Evolutionary conservation across 1,139 yeast genomes (phyloP).

Genomic region (Arxiozyma slooffiae): DNA sequence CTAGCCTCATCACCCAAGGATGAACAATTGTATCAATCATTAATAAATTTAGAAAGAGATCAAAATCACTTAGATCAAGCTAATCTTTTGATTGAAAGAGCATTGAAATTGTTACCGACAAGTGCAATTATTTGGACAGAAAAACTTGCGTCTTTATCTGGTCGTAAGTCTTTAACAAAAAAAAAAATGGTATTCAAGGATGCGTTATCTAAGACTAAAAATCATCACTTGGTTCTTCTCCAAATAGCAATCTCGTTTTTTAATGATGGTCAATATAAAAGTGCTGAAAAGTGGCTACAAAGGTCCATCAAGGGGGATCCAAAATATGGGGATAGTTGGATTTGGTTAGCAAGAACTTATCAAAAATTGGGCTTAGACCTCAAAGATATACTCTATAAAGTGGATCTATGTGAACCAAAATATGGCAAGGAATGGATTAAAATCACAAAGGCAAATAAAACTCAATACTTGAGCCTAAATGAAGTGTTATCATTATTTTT

Average conservation of each 20-base stretch:
- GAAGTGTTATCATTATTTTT: slow-evolving; percentile 9
- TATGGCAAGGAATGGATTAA: slow-evolving; percentile 52
- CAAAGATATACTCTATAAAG: slow-evolving; percentile 29
- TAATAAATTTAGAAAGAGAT: slow-evolving; percentile 48
- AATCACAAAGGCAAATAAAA: slow-evolving; percentile 33
- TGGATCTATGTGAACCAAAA: slow-evolving; percentile 41
- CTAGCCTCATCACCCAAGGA: slow-evolving; percentile 42
- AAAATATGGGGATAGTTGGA: slow-evolving; percentile 69
- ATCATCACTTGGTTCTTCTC: slow-evolving; percentile 48
- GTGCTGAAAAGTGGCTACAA: slow-evolving; percentile 69
- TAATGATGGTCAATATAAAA: slow-evolving; percentile 52
- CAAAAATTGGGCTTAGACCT: slow-evolving; percentile 28
- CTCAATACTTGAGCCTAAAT: slow-evolving; percentile 14
- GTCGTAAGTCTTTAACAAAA: slow-evolving; percentile 39
- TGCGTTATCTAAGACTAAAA: slow-evolving; percentile 60
- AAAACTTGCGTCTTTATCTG: slow-evolving; percentile 40
- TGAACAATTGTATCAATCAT: slow-evolving; percentile 49
- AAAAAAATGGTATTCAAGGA: slow-evolving; percentile 60
- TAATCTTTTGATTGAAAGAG: slow-evolving; percentile 46
- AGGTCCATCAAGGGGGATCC: slow-evolving; percentile 50
- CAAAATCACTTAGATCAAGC: slow-evolving; percentile 46
- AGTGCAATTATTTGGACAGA: slow-evolving; percentile 58
- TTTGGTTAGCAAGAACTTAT: slow-evolving; percentile 48
- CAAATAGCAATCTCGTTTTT: slow-evolving; percentile 64
- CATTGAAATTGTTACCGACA: slow-evolving; percentile 49